A percentile compares a stretch with the other conserved stretches of the same genome.
phyloP scores from a whole-genome alignment of 2,329 filamentous ascomycete genomes.

The Nemania diffusa region DNA sequence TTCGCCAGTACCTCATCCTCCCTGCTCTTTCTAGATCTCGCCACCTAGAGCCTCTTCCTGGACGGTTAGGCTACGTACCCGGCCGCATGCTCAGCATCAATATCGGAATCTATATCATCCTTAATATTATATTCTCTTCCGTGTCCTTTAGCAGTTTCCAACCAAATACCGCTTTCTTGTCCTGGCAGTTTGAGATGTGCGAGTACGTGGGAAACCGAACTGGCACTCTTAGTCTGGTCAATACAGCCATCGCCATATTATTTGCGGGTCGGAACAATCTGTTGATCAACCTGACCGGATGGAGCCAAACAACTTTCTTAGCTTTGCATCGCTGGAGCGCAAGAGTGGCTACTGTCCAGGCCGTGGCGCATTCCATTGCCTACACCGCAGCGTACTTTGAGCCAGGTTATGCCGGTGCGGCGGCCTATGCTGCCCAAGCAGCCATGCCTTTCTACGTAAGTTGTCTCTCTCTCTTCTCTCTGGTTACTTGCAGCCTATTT shows the following conservation, averaged over 20 bases:
- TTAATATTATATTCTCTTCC: conserved; percentile 36
- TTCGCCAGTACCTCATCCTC: conserved; percentile 30
- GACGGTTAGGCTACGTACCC: conserved; percentile 35
- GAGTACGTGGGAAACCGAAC: conserved; percentile 47
- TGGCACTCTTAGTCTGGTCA: conserved; percentile 43
- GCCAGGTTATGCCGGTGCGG: conserved; percentile 29
- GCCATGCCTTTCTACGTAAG: conserved; percentile 34
- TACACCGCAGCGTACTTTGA: conserved; percentile 38
- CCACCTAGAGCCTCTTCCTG: conserved; percentile 33
- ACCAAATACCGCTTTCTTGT: conserved; percentile 32
- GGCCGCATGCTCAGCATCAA: conserved; percentile 30
- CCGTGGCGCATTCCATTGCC: conserved; percentile 43
- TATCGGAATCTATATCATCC: conserved; percentile 30
- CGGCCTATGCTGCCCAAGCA: conserved; percentile 29
- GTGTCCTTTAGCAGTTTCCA: conserved; percentile 34
- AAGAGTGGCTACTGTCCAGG: conserved; percentile 44
- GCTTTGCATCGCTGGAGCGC: conserved; percentile 46
- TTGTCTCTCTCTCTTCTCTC: background rate
- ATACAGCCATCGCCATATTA: conserved; percentile 43
- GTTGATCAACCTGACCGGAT: conserved; percentile 43
- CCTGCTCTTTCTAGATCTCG: conserved; percentile 32
- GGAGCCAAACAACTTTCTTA: conserved; percentile 46
- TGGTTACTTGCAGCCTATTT: too few species aligned
- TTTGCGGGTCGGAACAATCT: conserved; percentile 47
- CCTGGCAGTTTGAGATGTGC: conserved; percentile 27